Base-by-base conservation (phyloP, 371 early-diverging fungal species). In the Coemansia sp. region DNA sequence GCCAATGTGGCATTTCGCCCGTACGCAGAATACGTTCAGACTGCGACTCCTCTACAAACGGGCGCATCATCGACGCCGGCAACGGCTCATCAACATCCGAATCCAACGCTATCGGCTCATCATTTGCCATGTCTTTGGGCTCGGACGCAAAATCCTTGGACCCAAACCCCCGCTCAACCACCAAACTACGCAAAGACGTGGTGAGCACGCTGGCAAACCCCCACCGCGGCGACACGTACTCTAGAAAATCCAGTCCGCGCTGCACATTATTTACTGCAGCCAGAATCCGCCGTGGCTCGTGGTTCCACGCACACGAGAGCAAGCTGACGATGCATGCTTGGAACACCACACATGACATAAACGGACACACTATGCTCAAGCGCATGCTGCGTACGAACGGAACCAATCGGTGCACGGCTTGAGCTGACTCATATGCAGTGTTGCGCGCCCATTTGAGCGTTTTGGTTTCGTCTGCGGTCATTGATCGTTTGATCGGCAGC, bases 161-260 rank as follows among this genome's bases (percentile, higher is more conserved):
- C 11, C 75, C 73, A 54, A 76, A 73, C 11, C 74, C 76, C 17
- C 76, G 66, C 52, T 76, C 77, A n/a, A 74, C 56, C 24, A 76
- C 32, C 32, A 76, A 44, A 44, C 58, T 61, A 29, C 69, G 69
- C 32, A 76, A 44, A 15, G 77, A 61, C 40, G 66, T 69, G 13
- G 70, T 75, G 48, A 76, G 39, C 5, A 73, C 57, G 24, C 63
- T 40, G 1, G 77, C 57, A 44, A 76, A 76, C 0, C 63, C 77
- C 77, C 76, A 75, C 24, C 74, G 74, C 17, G 69, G 69, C 24
- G 76, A 29, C 7, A 66, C 69, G 5, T 69, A 58, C 3, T 76
- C 77, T 2, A 76, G 51, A 51, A 75, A 76, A 0, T 58, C 63
- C 8, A 76, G 39, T 3, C 73, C 74, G 21, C 32, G 9, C 61